Base-by-base conservation (phyloP, 2,329 filamentous ascomycete species). In the Paecilomyces formosus region DNA sequence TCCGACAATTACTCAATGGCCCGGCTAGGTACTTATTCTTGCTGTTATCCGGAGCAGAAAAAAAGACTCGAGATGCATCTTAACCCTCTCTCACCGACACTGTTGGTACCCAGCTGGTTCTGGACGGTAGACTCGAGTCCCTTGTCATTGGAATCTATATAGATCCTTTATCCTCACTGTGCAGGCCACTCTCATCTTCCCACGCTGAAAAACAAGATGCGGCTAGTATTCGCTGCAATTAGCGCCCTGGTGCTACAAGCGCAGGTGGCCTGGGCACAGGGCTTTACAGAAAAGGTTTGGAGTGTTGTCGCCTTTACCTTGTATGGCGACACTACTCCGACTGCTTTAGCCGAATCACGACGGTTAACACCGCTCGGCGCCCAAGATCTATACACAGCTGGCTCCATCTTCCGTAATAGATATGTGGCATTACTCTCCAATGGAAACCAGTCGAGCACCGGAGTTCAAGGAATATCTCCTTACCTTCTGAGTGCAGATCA, bases 261-360 rank as follows among this genome's bases (percentile, higher is more conserved):
- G 2, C 45, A 63, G 21, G 53, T 62, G 24, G 61, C 66, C 22
- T 62, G 59, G 21, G 67, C 71, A 12, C 65, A 73, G 58, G 66
- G 62, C 5, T 62, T 69, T 22, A 61, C 62, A 13, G 67, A 73
- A 55, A 72, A 71, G 53, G 66, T 79, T 18, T 77, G 77, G 73
- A 78, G 76, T 49, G 76, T 80, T 22, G 81, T 85, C 54, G 76
- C 81, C 57, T 84, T 82, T 64, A 79, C 80, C 35, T 72, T 79
- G 22, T 76, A 81, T 55, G 84, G 84, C 60, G 83, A 85, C 60
- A 78, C 77, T 55, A 83, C 80, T 5, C 83, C 83, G 2, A 64
- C 71, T 52, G 68, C 73, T 28, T 63, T 79, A 6, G 62, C 67
- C 15, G 61, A 68, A 7, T 63, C 74, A 2, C 70, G 69, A 4